A percentile compares a stretch with the other conserved stretches of the same genome.
These are phyloP conservation scores for Sclerospora graminicola DNA, from an alignment of 352 stramenopile genomes.

Conservation along the genomic window DNA sequence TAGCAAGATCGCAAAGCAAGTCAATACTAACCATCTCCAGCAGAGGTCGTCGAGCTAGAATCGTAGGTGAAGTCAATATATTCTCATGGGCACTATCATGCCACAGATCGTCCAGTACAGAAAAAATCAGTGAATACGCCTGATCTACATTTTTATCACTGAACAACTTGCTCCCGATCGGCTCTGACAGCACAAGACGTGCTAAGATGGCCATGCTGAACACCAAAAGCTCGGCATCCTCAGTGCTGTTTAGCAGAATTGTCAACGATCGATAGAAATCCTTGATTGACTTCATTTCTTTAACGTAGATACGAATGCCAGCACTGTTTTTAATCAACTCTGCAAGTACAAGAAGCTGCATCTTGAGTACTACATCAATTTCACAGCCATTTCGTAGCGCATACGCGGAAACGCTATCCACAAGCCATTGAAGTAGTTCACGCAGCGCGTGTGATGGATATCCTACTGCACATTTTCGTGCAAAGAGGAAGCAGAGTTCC, in stretches of 20 bases:
- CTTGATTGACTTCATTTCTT: conserved; percentile 73
- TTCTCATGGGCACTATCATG: conserved; percentile 17
- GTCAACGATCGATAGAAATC: conserved; percentile 73
- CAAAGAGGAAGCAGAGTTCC: conserved; percentile 52
- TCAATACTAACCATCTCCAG: conserved; percentile 55
- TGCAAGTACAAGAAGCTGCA: conserved; percentile 56
- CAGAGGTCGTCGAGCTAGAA: conserved; percentile 26
- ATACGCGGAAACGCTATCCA: conserved; percentile 30
- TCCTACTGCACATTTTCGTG: conserved; percentile 36
- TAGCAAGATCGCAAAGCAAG: conserved; percentile 52
- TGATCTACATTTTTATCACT: conserved; percentile 75
- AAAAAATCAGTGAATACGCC: conserved; percentile 60
- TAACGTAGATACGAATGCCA: conserved; percentile 63
- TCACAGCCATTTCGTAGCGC: conserved; percentile 34
- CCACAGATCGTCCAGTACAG: conserved; percentile 51
- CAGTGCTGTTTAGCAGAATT: conserved; percentile 72
- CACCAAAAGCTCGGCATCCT: conserved; percentile 63
- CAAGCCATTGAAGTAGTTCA: conserved; percentile 60
- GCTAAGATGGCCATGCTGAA: conserved; percentile 71
- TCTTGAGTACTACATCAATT: conserved; percentile 40
- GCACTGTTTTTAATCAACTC: conserved; percentile 63
- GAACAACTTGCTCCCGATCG: conserved; percentile 73
- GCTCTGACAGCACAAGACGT: conserved; percentile 56
- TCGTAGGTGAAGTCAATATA: conserved; percentile 21
- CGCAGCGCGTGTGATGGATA: conserved; percentile 64